phyloP scores from a whole-genome alignment of 768 basidiomycete genomes.

The Piloderma croceum region DNA sequence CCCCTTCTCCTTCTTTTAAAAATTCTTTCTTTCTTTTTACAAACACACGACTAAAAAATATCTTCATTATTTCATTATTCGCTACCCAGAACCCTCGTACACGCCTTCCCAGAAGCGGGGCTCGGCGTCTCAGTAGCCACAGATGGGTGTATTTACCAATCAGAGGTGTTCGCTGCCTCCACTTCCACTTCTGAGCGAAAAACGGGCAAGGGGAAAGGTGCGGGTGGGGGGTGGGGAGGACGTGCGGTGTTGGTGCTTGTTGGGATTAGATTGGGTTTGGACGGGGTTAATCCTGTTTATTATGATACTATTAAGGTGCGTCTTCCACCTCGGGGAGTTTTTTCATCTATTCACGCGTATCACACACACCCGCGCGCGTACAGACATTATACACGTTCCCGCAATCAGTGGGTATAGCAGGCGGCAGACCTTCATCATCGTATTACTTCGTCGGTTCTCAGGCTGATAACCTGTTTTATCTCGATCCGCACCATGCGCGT shows the following conservation, averaged over 20 bases:
- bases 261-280: constrained; percentile 81
- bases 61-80: not conserved
- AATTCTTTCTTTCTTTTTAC: not conserved
- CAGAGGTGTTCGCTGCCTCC: constrained; percentile 82
- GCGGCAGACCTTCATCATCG: constrained; percentile 93
- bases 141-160: constrained; percentile 79
- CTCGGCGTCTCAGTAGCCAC: constrained; percentile 78
- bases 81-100: constrained; percentile 58
- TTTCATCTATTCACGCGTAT: not conserved
- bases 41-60: not conserved
- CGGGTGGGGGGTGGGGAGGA: constrained; percentile 62
- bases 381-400: constrained; percentile 88
- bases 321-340: constrained; percentile 1
- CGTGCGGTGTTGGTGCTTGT: constrained; percentile 82
- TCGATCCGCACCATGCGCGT: constrained; percentile 76
- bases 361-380: not conserved
- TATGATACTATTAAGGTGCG: constrained; percentile 76
- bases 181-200: constrained; percentile 22
- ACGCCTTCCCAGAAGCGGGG: constrained; percentile 75
- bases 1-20: constrained; percentile 5
- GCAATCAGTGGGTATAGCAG: constrained; percentile 94
- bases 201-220: constrained; percentile 15
- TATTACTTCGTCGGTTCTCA: constrained; percentile 97
- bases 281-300: too few relatives aligned
- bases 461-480: constrained; percentile 79